These are phyloP conservation scores for Cutaneotrichosporon dermatis DNA, from an alignment of 1,284 basidiomycete species.

Conservation along the genomic window DNA sequence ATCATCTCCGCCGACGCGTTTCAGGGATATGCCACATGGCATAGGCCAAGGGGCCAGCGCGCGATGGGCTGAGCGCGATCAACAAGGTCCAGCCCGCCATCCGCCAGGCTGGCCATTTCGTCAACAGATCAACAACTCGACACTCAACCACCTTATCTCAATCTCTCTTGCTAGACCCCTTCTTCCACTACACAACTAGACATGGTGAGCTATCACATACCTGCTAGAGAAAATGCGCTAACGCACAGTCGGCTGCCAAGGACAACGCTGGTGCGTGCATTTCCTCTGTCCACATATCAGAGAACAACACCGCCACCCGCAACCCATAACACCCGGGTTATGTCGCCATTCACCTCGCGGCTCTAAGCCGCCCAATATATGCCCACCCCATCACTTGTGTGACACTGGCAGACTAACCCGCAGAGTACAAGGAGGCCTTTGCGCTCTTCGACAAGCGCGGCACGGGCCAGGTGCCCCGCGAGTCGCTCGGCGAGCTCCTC, in stretches of 20 bases:
- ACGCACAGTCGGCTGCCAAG: slow-evolving; percentile 20
- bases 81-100: background rate
- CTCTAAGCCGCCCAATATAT: background rate
- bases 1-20: background rate
- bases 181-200: background rate
- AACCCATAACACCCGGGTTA: too few relatives aligned
- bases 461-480: slow-evolving; percentile 78
- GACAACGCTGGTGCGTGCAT: slow-evolving; percentile 18
- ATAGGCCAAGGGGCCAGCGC: background rate
- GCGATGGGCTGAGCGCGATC: background rate
- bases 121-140: background rate
- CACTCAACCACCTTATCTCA: background rate
- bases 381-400: background rate
- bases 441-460: slow-evolving; percentile 97
- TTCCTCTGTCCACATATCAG: background rate
- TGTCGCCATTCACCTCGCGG: too few relatives aligned
- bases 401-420: background rate
- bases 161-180: background rate
- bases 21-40: background rate
- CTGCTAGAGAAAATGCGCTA: background rate
- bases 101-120: too few relatives aligned
- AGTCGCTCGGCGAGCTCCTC: slow-evolving; percentile 89
- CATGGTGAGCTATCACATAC: background rate
- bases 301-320: too few relatives aligned
- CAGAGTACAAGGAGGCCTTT: slow-evolving; percentile 94